These are phyloP conservation scores for Saccharomycopsis sp. DNA, from an alignment of 805 yeast genomes.

Conservation along the genomic window DNA sequence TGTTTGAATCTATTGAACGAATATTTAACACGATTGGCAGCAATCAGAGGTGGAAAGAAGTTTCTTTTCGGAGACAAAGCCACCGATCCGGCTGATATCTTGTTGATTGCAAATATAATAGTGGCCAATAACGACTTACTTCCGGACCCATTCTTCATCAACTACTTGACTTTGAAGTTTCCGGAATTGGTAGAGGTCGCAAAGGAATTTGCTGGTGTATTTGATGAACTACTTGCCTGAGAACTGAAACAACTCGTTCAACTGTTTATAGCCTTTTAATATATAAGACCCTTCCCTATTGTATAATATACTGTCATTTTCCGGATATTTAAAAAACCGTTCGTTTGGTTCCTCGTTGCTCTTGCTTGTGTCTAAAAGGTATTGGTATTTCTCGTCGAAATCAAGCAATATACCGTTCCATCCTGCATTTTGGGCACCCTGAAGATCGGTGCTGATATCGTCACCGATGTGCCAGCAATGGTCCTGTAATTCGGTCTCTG, in stretches of 20 bases:
- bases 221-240: not conserved
- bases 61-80: conserved; percentile 22
- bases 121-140: conserved; percentile 29
- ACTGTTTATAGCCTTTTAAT: conserved; percentile 4
- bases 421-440: conserved; percentile 48
- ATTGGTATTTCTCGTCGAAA: conserved; percentile 20
- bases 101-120: conserved; percentile 35
- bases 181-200: conserved; percentile 26
- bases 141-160: conserved; percentile 36
- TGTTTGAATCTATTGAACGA: conserved; percentile 6
- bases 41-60: not conserved
- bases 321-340: not conserved
- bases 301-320: not conserved
- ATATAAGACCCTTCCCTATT: conserved; percentile 5
- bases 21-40: conserved; percentile 1
- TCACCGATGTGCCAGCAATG: conserved; percentile 66
- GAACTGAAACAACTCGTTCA: not conserved
- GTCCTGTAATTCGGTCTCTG: conserved; percentile 21
- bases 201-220: not conserved
- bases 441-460: conserved; percentile 46
- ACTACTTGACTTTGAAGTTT: conserved; percentile 30
- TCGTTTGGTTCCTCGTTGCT: not conserved
- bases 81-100: conserved; percentile 30
- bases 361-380: conserved; percentile 3
- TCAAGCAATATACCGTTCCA: conserved; percentile 57